Evolutionary conservation across 2,329 filamentous ascomycete species (phyloP), one percentile per base, ranked within the genome.

Genomic region (Trichophyton schoenleinii): DNA sequence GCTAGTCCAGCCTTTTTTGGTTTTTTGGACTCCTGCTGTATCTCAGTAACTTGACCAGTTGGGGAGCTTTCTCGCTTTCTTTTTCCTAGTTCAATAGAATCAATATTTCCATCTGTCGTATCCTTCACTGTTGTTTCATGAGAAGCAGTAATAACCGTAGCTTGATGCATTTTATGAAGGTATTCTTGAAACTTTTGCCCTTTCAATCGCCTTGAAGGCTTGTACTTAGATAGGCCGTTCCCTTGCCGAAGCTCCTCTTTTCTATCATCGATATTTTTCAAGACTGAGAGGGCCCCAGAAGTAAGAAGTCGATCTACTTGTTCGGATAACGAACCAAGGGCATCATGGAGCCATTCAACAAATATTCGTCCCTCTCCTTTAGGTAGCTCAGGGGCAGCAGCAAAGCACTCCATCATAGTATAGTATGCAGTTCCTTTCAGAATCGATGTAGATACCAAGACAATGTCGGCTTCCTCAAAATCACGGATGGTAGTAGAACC

Each of bases 361-460:
- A 81, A 82, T 1, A 77, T 76, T 22, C 82, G 74, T 18, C 76
- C 77, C 62, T 75, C 69, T 49, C 71, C 73, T 15, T 64, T 59
- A 0, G 74, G 73, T 36, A 74, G 70, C 22, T 72, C 66, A 9
- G 79, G 76, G 63, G 78, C 71, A 2, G 77, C 82, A 4, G 79
- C 72, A 61, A 84, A 80, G 13, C 71, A 67, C 7, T 81, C 78
- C 34, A 86, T 66, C 20, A 73, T 72, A 0, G 75, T 67, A 34
- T 81, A 75, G 63, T 87, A 87, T 0, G 65, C 61, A 0, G 73
- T 67, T 4, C 73, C 72, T 1, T 74, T 72, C 28, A 85, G 74
- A 0, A 86, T 59, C 1, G 68, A 70, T 70, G 78, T 81, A n/a
- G 78, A 77, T 3, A 81, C 72, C 22, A 87, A 71, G 31, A 87